phyloP scores from a whole-genome alignment of 2,329 filamentous ascomycete genomes.

The Orbilia oligospora region DNA sequence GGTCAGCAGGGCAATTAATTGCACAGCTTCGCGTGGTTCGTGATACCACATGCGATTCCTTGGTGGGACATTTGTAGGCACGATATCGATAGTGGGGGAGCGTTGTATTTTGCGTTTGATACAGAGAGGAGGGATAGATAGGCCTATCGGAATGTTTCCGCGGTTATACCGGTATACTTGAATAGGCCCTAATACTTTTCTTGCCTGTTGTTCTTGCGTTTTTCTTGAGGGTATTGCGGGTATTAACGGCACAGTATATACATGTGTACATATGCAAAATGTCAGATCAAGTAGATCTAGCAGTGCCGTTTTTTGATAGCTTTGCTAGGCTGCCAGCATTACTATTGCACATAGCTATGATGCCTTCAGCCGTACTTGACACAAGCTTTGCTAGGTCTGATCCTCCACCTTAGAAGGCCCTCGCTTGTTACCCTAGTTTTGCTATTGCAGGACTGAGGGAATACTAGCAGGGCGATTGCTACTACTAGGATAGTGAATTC shows the following conservation, averaged over 20 bases:
- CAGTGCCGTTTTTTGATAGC: neutral
- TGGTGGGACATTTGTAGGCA: neutral
- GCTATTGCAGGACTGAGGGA: neutral
- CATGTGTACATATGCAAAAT: too few relatives aligned
- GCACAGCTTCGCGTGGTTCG: slow-evolving; percentile 7
- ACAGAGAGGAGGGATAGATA: neutral
- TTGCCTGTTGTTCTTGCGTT: neutral
- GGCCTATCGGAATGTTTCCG: neutral
- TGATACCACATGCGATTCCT: neutral
- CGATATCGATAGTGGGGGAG: neutral
- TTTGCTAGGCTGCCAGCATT: slow-evolving; percentile 1
- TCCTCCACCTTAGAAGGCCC: neutral
- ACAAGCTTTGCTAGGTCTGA: neutral
- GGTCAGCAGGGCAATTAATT: neutral
- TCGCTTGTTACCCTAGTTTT: neutral
- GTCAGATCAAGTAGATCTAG: too few relatives aligned
- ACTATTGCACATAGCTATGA: neutral
- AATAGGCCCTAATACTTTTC: neutral
- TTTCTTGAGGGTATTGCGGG: neutral
- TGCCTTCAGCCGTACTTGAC: neutral
- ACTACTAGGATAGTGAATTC: neutral
- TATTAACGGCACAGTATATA: slow-evolving; percentile 1
- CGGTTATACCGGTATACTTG: neutral
- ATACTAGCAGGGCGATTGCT: neutral
- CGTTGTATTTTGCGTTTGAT: neutral